Base-by-base conservation (phyloP, 108 stramenopile species). In the Fragilariopsis cylindrus region DNA sequence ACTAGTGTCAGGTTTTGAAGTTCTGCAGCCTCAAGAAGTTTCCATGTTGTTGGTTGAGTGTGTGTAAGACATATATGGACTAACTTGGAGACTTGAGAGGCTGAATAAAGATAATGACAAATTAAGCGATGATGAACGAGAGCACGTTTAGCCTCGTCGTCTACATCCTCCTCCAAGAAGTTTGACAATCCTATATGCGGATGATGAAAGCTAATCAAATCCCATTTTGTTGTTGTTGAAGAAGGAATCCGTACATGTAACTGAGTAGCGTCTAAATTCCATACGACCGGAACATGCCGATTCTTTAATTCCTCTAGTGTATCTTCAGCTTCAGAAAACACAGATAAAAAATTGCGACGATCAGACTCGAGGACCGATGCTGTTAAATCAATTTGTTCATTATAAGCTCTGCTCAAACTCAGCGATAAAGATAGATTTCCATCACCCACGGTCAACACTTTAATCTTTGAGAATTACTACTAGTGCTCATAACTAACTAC, bases 21-120 rank as follows among this genome's bases (percentile, higher is more conserved):
- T 43, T 74, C 30, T 13, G 87, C 83, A 45, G 85, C 84, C 42
- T 74, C 46, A 0, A 60, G 43, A 30, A 92, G 46, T 40, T 78
- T 54, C 91, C 91, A 92, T 1, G 88, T 83, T 48, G 71, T 50
- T 48, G 84, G 84, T 77, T 92, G 91, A 4, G 60, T 84, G 4
- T 85, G 85, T 60, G 87, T 85, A 30, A 92, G 57, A 67, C 85
- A 86, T 9, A 92, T 46, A 63, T 92, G 91, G 18, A 91, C 88
- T 75, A 60, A 62, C n/a, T 46, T 56, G 57, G 47, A 42, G 13
- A 85, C 42, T 21, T 53, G 63, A 13, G 60, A 60, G 1, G 91
- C 91, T 13, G 91, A 92, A 55, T 57, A 55, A 9, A 92, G 78
- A 73, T 89, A 92, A 73, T 92, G 91, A 45, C 75, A 64, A 19